Evolutionary conservation across 192 early-diverging fungal genomes (phyloP), one percentile per base, ranked within the genome.

Genomic region (Umbelopsis vinacea): DNA sequence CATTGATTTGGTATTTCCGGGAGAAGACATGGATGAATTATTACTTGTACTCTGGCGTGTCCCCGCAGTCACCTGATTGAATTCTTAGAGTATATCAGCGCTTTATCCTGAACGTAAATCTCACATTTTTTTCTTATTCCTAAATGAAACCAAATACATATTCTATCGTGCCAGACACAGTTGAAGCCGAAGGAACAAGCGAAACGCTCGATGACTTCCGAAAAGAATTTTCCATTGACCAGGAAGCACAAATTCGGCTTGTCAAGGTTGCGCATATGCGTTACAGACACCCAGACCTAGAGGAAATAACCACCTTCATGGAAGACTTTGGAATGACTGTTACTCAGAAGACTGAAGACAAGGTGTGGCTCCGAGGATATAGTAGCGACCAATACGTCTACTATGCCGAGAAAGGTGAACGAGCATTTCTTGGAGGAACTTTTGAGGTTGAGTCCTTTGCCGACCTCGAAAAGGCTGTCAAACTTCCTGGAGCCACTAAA

Each of bases 261-360:
- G 67, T 68, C 38, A 68, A 68, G 67, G 17, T 68, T 46, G 24
- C 45, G 0, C 67, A 68, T 33, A 68, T 68, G 67, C 67, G 67
- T 23, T 68, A 68, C 24, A 40, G 46, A 38, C 67, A 68, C 35
- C 67, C 67, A 23, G 43, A 68, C 45, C 26, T 68, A 11, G 67
- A 22, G n/a, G 67, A 68, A 68, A 68, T 68, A n/a, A 68, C 67
- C 21, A 35, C 12, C 5, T 68, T 68, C 40, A 17, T 68, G 4
- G 15, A 26, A 2, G 67, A 68, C 40, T 68, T 68, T 46, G 67
- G 67, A 24, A 68, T 68, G 67, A 21, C 21, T 15, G 26, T 68
- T 46, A 43, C 67, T 3, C 47, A 46, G 43, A 9, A 68, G n/a
- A 47, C 67, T 19, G 67, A 68, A 29, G 67, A 68, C n/a, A 68